phyloP scores from a whole-genome alignment of 345 rosid species.

The Eucalyptus grandis region DNA sequence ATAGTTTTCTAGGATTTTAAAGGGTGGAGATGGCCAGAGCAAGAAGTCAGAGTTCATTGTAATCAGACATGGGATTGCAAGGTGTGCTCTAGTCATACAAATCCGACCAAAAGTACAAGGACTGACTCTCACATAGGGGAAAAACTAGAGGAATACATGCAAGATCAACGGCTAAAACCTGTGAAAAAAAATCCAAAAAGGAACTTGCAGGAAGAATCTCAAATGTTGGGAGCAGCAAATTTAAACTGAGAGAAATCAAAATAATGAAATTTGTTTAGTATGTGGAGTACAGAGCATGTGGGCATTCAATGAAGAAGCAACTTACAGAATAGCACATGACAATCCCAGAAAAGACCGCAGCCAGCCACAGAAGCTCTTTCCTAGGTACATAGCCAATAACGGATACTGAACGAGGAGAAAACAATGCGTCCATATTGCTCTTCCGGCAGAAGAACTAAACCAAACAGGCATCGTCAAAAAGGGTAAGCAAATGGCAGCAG shows the following conservation, averaged over 20 bases:
- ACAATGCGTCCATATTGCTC: neutral
- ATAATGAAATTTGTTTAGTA: neutral
- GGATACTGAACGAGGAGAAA: neutral
- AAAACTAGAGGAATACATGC: neutral
- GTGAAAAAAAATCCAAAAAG: neutral
- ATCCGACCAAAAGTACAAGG: neutral
- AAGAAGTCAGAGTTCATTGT: neutral
- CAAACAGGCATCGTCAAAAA: neutral
- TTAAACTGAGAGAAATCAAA: neutral
- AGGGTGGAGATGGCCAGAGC: neutral
- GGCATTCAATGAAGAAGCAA: neutral
- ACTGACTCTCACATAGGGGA: neutral
- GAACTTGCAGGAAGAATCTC: neutral
- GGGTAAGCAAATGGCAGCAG: neutral
- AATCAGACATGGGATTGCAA: neutral
- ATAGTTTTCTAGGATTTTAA: neutral
- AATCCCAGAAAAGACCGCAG: neutral
- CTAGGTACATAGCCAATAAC: neutral
- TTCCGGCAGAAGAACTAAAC: neutral
- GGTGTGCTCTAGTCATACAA: neutral
- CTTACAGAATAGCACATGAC: neutral
- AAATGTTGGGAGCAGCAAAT: neutral
- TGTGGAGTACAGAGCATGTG: neutral
- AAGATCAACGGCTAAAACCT: neutral
- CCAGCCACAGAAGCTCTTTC: neutral